Evolutionary conservation across 768 basidiomycete genomes (phyloP).

Genomic region (Imleria badia): DNA sequence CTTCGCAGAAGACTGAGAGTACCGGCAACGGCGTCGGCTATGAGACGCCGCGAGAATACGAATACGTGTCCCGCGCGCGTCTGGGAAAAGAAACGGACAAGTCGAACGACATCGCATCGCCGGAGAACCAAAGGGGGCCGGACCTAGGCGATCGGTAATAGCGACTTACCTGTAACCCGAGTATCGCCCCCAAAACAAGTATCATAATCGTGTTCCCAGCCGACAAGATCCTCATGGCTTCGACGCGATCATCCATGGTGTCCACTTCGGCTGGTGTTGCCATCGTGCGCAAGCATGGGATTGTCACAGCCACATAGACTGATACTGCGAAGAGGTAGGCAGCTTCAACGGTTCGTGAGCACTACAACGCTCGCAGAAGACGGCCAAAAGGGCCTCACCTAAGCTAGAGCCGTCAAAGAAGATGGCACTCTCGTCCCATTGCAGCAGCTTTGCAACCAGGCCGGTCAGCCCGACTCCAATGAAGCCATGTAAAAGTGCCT

Average conservation of each 20-base stretch:
- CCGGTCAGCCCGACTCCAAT: slow-evolving; percentile 75
- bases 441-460: slow-evolving; percentile 74
- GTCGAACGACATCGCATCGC: slow-evolving; percentile 4
- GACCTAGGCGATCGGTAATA: background rate
- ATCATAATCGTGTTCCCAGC: slow-evolving; percentile 89
- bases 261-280: slow-evolving; percentile 58
- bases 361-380: background rate
- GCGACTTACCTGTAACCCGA: slow-evolving; percentile 67
- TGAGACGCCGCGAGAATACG: slow-evolving; percentile 4
- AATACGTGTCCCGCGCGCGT: background rate
- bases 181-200: slow-evolving; percentile 60
- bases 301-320: slow-evolving; percentile 80
- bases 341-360: slow-evolving; percentile 42
- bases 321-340: slow-evolving; percentile 74
- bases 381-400: slow-evolving; percentile 48
- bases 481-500: slow-evolving; percentile 89
- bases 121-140: background rate
- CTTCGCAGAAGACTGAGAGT: background rate
- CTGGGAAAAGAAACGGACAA: slow-evolving; percentile 9
- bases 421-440: slow-evolving; percentile 90
- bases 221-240: slow-evolving; percentile 77
- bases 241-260: slow-evolving; percentile 62
- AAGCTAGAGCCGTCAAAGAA: slow-evolving; percentile 92
- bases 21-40: slow-evolving; percentile 11
- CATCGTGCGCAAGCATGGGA: slow-evolving; percentile 76